Base-by-base conservation (phyloP, 345 rosid genomes). In the Populus deltoides region DNA sequence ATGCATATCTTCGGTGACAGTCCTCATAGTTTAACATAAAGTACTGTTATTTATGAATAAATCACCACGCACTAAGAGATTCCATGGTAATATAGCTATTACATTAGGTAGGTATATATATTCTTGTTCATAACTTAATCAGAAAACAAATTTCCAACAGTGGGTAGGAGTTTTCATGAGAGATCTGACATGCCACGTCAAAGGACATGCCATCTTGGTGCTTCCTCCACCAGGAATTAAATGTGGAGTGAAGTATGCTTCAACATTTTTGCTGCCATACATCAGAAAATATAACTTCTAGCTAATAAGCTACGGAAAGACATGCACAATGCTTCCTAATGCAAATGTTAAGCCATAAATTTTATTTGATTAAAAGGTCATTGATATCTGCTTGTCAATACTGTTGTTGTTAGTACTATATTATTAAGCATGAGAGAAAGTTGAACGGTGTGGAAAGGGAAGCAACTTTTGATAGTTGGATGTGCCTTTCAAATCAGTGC, bases 401-500 rank as follows among this genome's bases (percentile, higher is more conserved):
- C 70, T 36, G 7, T 1, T 16, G 16, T 38, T 67, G 16, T 43
- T 33, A 51, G 41, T n/a, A 68, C 39, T 38, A 20, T 38, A 11
- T 4, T 27, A 63, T 45, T 31, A 33, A 13, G 65, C 24, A 24
- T 29, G 29, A 65, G 20, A 49, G 17, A 74, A 62, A 31, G 65
- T 1, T 43, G 9, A 43, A 6, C 1, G 20, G 25, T 61, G 55
- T 63, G 70, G 53, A 41, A 76, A 4, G 38, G 51, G 71, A 53
- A 35, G 47, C 13, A 20, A 39, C 68, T 35, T 76, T 66, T 77
- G 82, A 75, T 80, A 80, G 71, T 27, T 72, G 83, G 59, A 74
- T 72, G 70, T 81, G 77, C 77, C 61, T 81, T 81, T 76, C 83
- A 76, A 71, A 39, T 65, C 35, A 75, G 79, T 69, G 66, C 43